Evolutionary conservation across 768 basidiomycete genomes (phyloP).

Genomic region (Pulveroboletus sp.): DNA sequence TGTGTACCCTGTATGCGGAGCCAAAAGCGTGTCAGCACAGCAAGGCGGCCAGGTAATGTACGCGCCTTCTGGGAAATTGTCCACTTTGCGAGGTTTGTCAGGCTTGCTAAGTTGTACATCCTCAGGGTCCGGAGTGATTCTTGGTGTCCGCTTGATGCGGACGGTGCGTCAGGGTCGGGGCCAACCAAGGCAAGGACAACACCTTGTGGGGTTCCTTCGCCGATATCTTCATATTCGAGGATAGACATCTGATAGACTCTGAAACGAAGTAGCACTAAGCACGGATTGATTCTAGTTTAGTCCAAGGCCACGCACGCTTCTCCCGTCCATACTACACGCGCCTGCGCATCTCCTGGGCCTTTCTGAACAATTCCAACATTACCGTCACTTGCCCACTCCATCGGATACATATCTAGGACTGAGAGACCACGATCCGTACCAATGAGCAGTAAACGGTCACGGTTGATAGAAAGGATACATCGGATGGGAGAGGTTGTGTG

Average conservation of each 20-base stretch:
- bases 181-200: slow-evolving; percentile 78
- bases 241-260: slow-evolving; percentile 80
- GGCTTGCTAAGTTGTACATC: slow-evolving; percentile 81
- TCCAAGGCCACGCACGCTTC: slow-evolving; percentile 54
- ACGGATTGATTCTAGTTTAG: neutral
- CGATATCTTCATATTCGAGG: slow-evolving; percentile 60
- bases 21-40: slow-evolving; percentile 5
- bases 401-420: slow-evolving; percentile 80
- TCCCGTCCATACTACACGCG: slow-evolving; percentile 68
- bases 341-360: slow-evolving; percentile 71
- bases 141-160: slow-evolving; percentile 42
- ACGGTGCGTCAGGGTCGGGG: slow-evolving; percentile 48
- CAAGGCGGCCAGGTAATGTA: neutral
- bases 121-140: slow-evolving; percentile 59
- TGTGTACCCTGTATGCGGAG: slow-evolving; percentile 43
- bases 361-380: slow-evolving; percentile 41
- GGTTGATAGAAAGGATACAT: slow-evolving; percentile 67
- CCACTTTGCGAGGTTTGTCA: slow-evolving; percentile 76
- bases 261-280: slow-evolving; percentile 3
- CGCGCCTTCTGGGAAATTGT: slow-evolving; percentile 62
- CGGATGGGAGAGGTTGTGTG: slow-evolving; percentile 75
- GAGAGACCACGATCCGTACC: slow-evolving; percentile 81
- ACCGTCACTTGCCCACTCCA: slow-evolving; percentile 54
- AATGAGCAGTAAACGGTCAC: slow-evolving; percentile 65
- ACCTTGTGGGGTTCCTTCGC: slow-evolving; percentile 61